Conservation (phyloP, 768 basidiomycete species). For the Dacryopinax primogenitus region DNA sequence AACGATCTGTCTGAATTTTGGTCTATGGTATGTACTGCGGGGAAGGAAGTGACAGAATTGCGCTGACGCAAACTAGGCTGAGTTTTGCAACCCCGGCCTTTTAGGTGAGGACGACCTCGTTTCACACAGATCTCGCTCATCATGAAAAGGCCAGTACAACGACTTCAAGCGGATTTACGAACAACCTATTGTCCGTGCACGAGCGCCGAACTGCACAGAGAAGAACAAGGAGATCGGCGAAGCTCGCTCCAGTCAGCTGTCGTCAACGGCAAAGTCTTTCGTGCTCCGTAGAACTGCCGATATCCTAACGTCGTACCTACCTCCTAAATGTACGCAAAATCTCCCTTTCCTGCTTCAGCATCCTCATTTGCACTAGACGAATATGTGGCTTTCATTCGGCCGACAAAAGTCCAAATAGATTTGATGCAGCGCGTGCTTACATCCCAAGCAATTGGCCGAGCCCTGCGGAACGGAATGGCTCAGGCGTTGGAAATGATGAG, state of each 20-base stretch:
- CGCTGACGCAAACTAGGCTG: conserved; percentile 38
- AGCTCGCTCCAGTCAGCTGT: conserved; percentile 60
- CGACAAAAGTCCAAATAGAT: conserved; percentile 65
- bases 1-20: conserved; percentile 94
- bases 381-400: conserved; percentile 94
- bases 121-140: not conserved
- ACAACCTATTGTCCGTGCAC: conserved; percentile 70
- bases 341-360: not conserved
- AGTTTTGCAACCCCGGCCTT: conserved; percentile 89
- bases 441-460: conserved; percentile 51
- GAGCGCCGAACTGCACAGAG: conserved; percentile 56
- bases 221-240: conserved; percentile 69
- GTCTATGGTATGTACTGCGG: conserved; percentile 57
- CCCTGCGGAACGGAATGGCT: conserved; percentile 58
- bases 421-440: conserved; percentile 68
- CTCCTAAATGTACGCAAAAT: conserved; percentile 75
- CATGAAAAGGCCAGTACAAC: conserved; percentile 50
- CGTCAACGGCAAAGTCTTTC: conserved; percentile 67
- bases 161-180: conserved; percentile 77
- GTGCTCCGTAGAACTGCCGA: conserved; percentile 80
- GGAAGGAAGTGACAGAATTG: conserved; percentile 5
- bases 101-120: conserved; percentile 41
- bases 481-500: conserved; percentile 71
- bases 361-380: conserved; percentile 48
- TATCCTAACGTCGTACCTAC: conserved; percentile 69